phyloP scores from a whole-genome alignment of 1,139 yeast genomes.

The Blastobotrys ciferrii region DNA sequence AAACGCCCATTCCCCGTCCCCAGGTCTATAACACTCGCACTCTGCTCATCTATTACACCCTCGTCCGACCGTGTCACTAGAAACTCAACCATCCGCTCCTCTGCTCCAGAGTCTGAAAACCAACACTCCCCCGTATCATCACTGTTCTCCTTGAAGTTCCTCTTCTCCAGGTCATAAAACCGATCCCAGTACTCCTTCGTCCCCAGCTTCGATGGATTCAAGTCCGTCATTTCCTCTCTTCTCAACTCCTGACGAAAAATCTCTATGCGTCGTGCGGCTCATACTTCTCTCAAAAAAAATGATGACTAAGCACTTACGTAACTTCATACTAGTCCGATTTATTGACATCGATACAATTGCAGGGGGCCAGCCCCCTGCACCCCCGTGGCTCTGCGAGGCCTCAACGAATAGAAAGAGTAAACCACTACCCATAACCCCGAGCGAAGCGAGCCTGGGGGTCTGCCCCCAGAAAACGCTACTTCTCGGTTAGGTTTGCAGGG shows the following conservation, averaged over 20 bases:
- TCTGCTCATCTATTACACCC: conserved; percentile 22
- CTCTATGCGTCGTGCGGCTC: neutral
- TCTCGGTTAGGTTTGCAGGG: too few relatives aligned
- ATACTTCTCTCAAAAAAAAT: too few relatives aligned
- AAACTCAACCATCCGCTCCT: conserved; percentile 71
- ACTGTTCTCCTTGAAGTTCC: conserved; percentile 67
- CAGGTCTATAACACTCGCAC: conserved; percentile 59
- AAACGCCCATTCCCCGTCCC: conserved; percentile 98
- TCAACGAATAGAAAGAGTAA: too few relatives aligned
- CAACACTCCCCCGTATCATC: conserved; percentile 93
- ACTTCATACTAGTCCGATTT: too few relatives aligned
- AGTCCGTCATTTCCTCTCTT: conserved; percentile 14
- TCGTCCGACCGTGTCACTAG: conserved; percentile 45
- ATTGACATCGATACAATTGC: too few relatives aligned
- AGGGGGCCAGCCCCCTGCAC: too few relatives aligned
- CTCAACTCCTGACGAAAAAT: neutral
- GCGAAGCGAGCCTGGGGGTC: too few relatives aligned
- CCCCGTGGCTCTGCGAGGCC: too few relatives aligned
- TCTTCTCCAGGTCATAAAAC: conserved; percentile 69
- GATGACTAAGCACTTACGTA: too few relatives aligned
- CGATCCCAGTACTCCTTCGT: conserved; percentile 63
- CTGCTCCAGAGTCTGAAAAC: conserved; percentile 94
- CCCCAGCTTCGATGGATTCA: conserved; percentile 30
- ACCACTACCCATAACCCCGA: too few relatives aligned
- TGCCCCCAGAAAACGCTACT: too few relatives aligned